Evolutionary conservation across 208 protist species (phyloP), one percentile per base, ranked within the genome.

Genomic region (Naegleria lovaniensis): DNA sequence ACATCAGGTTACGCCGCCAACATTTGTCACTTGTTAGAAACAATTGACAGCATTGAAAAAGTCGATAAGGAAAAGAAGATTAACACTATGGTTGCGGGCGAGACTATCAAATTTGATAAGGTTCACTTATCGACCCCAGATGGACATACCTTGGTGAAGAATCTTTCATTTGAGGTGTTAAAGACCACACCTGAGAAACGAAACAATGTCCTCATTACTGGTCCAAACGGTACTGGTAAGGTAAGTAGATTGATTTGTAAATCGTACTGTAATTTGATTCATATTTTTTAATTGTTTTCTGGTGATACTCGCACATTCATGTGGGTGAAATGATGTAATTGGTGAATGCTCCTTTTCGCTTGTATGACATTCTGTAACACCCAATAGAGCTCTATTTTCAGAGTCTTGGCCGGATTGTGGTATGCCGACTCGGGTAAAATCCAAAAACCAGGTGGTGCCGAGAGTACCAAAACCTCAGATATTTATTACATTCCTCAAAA

Each of bases 151-250:
- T 90, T 97, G 19, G 96, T 95, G 83, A 85, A 86, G 33, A 90
- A 90, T 41, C 90, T 97, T 38, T 95, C 94, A 25, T 97, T 97
- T 91, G 92, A 94, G 90, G 95, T 97, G 3, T 79, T 79, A 36
- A 79, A 36, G 29, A 79, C 29, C 6, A 58, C 39, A 0, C 85
- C 41, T 40, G 93, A 94, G 85, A 93, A 94, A 0, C 95, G 97
- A 5, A 96, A 96, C 92, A 96, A 97, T 92, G 83, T 97, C 40
- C 95, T 98, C 75, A 95, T 98, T 41, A 96, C 96, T 85, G 97
- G 97, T 7, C 96, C 95, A 16, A 98, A 97, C 91, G 97, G 97
- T 38, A 96, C 93, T 91, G 97, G 97, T 51, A 98, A 98, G 93
- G 95, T 7, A 15, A 85, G 51, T 67, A 36, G n/a, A 25, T 87